Conservation (phyloP, 2,329 filamentous ascomycete species). For the Arthrobotrys megalospora region DNA sequence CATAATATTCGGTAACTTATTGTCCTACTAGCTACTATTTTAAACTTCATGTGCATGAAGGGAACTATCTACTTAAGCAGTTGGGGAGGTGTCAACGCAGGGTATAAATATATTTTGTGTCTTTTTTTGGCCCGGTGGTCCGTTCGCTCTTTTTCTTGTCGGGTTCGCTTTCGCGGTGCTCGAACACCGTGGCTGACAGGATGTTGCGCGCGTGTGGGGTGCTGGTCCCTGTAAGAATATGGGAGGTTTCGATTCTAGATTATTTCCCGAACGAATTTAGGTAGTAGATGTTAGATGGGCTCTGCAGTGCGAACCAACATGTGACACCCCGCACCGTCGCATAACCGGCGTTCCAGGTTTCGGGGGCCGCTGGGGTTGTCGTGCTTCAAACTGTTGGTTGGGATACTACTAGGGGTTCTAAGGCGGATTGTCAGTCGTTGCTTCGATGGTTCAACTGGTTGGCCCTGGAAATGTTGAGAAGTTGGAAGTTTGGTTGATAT, state of each 20-base stretch:
- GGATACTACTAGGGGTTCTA: no score
- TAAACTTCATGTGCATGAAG: neutral
- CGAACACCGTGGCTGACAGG: neutral
- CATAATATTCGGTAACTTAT: no score
- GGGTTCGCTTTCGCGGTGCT: slow-evolving; percentile 5
- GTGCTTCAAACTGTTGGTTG: no score
- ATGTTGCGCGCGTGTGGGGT: no score
- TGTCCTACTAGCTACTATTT: neutral
- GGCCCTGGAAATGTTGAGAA: neutral
- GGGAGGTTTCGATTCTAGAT: neutral
- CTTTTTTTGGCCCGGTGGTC: neutral
- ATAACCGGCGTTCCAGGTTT: no score
- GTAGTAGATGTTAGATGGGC: no score
- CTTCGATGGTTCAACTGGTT: neutral
- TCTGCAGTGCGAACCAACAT: no score
- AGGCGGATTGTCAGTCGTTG: no score
- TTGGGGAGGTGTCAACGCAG: neutral
- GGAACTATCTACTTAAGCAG: neutral
- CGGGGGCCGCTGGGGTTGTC: no score
- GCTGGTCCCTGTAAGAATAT: no score
- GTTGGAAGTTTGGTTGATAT: neutral
- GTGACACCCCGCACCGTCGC: no score
- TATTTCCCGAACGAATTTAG: neutral
- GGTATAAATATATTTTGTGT: slow-evolving; percentile 1
- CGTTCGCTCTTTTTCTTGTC: neutral